phyloP scores from a whole-genome alignment of 306 rosid species.

The Acacia crassicarpa region DNA sequence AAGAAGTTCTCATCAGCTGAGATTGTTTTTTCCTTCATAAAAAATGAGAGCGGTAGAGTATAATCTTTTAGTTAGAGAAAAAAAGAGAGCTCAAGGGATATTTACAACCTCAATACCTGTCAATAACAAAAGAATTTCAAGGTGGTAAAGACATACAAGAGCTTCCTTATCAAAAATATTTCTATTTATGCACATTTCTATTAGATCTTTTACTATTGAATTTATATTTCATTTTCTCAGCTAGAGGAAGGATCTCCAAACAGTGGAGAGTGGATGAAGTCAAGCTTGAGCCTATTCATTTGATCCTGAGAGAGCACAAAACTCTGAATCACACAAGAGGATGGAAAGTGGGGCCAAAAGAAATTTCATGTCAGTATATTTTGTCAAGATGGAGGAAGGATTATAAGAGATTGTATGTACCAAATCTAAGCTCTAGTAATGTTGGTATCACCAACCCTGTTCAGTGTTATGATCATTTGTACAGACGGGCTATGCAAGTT shows the following conservation, averaged over 20 bases:
- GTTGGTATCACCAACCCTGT: slow-evolving; percentile 85
- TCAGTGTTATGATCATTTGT: slow-evolving; percentile 93
- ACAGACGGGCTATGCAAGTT: slow-evolving; percentile 84
- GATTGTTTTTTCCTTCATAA: background rate
- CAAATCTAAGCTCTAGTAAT: slow-evolving; percentile 62
- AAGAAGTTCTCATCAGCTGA: background rate
- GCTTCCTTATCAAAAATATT: slow-evolving; percentile 26
- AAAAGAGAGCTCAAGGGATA: background rate
- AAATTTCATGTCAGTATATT: slow-evolving; percentile 84
- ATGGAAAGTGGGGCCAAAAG: slow-evolving; percentile 73
- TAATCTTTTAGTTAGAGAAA: background rate
- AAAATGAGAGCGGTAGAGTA: background rate
- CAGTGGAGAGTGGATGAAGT: slow-evolving; percentile 95
- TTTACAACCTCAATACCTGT: slow-evolving; percentile 7
- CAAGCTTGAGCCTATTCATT: slow-evolving; percentile 91
- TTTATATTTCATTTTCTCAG: slow-evolving; percentile 46
- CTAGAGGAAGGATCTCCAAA: slow-evolving; percentile 67
- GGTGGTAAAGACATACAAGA: background rate
- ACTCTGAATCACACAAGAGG: slow-evolving; percentile 95
- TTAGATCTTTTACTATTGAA: slow-evolving; percentile 26
- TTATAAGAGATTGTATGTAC: slow-evolving; percentile 71
- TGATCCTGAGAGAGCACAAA: slow-evolving; percentile 94
- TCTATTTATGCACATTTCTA: slow-evolving; percentile 14
- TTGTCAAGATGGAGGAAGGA: slow-evolving; percentile 92
- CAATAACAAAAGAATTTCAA: background rate